Percentiles rank a stretch among this genome's conserved stretches.
Evolutionary conservation across 176 grass and related monocot species (phyloP).

Genomic region (Cymbopogon citratus): DNA sequence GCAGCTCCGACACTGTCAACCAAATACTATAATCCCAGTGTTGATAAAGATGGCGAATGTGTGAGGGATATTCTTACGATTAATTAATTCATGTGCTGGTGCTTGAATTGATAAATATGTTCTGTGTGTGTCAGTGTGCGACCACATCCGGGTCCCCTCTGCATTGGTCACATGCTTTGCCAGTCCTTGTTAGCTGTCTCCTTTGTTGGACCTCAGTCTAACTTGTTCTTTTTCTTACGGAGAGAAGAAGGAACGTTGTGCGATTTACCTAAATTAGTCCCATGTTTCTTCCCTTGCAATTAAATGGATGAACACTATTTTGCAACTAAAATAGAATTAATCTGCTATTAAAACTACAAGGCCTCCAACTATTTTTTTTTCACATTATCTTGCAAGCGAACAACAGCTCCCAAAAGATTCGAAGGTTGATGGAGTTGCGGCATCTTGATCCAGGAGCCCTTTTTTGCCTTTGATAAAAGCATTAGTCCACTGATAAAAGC

Average conservation of each 20-base stretch:
- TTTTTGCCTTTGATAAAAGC: no score
- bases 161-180: not conserved
- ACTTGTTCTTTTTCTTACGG: not conserved
- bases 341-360: not conserved
- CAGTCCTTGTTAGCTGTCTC: slow-evolving; percentile 2
- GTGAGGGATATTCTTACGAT: not conserved
- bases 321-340: not conserved
- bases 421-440: no score
- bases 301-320: not conserved
- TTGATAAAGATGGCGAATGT: not conserved
- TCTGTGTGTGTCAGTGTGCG: not conserved
- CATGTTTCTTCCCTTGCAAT: not conserved
- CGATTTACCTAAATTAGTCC: not conserved
- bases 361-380: no score
- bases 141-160: not conserved
- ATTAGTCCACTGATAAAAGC: no score
- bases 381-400: no score
- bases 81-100: not conserved
- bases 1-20: not conserved
- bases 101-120: not conserved
- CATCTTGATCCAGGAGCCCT: no score
- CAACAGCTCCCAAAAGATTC: no score
- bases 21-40: not conserved
- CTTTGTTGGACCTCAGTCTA: not conserved
- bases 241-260: not conserved